Base-by-base conservation (phyloP, 441 rosid species). In the Populus hybrid region DNA sequence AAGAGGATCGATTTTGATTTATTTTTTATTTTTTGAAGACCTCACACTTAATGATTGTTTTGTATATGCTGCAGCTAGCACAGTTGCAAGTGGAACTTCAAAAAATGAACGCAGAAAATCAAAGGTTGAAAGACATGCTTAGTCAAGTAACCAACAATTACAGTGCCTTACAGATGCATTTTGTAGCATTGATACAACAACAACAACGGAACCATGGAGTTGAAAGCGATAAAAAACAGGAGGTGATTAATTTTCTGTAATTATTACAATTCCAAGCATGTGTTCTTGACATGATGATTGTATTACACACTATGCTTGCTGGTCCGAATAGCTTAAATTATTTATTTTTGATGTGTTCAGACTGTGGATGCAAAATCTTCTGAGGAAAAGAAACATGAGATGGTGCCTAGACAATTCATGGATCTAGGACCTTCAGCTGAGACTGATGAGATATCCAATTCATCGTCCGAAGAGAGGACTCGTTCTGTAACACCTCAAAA, bases 101-200 rank as follows among this genome's bases (percentile, higher is more conserved):
- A 76, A 82, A 81, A 38, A 87, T 90, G 93, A 93, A 88, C 16
- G 69, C 79, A 11, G 99, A 95, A 78, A 95, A 95, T 61, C 90
- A 82, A 63, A 90, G 75, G 84, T 77, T 95, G 21, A 91, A 67
- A 81, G 96, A 90, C 71, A 87, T 94, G 91, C 90, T 95, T 18
- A 68, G 85, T 80, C 92, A 93, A 84, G 97, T 94, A 4, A 79
- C 79, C 77, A 90, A 72, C 81, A 93, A 87, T 84, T 93, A 90
- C 86, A 83, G 63, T 81, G 85, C 95, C 35, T 83, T 95, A 21
- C 91, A 90, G 46, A 84, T 85, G 92, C 95, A 93, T 76, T 86
- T 92, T 65, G 69, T 90, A 23, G 79, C 90, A 20, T 76, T 90
- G n/a, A 86, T 88, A 90, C 97, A 90, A 14, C 89, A 86, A 6